Conservation (phyloP, 129 eudicot species). For the Solidago caesia region DNA sequence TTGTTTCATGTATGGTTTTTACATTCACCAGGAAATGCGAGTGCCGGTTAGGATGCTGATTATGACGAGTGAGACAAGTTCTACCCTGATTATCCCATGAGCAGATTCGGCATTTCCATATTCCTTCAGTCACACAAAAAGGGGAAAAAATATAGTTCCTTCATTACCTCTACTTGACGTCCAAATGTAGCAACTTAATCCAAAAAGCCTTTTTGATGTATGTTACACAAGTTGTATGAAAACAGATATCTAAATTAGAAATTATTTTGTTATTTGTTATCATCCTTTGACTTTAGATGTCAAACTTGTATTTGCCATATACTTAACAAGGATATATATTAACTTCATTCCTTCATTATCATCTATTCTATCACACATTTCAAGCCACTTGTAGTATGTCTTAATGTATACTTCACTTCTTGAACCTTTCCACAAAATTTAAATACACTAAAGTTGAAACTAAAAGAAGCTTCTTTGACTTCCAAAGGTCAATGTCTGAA, state of each 20-base stretch:
- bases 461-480: conserved; percentile 11
- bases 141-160: conserved; percentile 11
- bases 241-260: background rate
- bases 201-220: background rate
- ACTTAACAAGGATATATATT: too few species aligned
- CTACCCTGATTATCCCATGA: conserved; percentile 59
- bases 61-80: conserved; percentile 40
- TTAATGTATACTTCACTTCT: background rate
- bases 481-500: background rate
- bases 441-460: background rate
- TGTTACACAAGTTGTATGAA: conserved; percentile 1
- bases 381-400: background rate
- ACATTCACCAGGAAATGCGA: conserved; percentile 46
- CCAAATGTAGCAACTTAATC: conserved; percentile 15
- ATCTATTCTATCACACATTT: conserved; percentile 10
- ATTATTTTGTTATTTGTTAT: background rate
- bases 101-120: conserved; percentile 90
- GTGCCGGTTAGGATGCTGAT: conserved; percentile 38
- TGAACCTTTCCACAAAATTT: background rate
- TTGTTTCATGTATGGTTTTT: conserved; percentile 39
- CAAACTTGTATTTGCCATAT: background rate
- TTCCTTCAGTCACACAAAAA: conserved; percentile 62
- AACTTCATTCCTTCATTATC: background rate
- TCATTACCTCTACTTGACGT: conserved; percentile 29
- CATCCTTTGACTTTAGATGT: background rate